Evolutionary conservation across 225 moss, liverwort and hornwort species (phyloP).

Genomic region (Anthoceros angustus): DNA sequence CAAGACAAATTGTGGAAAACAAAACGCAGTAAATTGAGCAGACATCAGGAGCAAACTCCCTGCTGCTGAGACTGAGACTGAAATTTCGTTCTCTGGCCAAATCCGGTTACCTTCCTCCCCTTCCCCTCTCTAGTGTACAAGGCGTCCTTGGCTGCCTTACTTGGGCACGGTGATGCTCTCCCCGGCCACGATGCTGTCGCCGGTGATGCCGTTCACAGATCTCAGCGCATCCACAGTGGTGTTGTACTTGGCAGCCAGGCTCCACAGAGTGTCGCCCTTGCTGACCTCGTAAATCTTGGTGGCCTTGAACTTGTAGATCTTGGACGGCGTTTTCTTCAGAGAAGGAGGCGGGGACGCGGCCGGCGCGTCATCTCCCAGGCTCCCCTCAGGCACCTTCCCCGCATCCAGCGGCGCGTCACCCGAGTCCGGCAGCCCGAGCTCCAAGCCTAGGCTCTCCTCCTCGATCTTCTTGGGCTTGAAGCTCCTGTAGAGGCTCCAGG

Average conservation of each 20-base stretch:
- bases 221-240: not conserved
- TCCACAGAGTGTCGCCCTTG: constrained; percentile 4
- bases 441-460: not conserved
- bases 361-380: not conserved
- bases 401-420: not conserved
- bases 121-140: too few species aligned
- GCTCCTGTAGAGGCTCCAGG: constrained; percentile 1
- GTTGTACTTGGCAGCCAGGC: not conserved
- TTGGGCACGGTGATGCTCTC: constrained; percentile 4
- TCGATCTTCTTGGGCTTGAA: not conserved
- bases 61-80: too few species aligned
- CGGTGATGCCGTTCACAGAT: not conserved
- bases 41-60: too few species aligned
- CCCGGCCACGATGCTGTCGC: not conserved
- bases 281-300: constrained; percentile 4
- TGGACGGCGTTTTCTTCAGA: not conserved
- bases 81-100: too few species aligned
- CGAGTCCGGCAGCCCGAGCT: not conserved
- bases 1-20: too few species aligned
- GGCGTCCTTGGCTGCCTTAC: not conserved
- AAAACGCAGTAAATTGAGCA: too few species aligned
- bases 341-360: not conserved
- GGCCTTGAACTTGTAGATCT: constrained; percentile 4
- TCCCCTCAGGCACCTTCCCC: not conserved
- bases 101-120: too few species aligned